These are phyloP conservation scores for Mycena rosella DNA, from an alignment of 768 basidiomycete species.

Conservation along the genomic window DNA sequence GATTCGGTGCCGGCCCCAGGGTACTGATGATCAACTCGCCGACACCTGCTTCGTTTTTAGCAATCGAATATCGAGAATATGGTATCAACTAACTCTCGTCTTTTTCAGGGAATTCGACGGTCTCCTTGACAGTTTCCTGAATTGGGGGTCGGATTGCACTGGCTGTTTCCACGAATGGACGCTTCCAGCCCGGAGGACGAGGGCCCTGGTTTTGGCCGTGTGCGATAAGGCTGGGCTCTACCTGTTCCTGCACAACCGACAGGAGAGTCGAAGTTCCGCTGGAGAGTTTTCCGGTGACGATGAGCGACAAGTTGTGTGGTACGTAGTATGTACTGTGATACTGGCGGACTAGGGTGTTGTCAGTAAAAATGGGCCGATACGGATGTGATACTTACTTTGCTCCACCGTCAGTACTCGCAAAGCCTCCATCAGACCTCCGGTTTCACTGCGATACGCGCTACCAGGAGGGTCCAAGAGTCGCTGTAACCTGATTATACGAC, in stretches of 20 bases:
- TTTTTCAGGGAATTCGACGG: conserved; percentile 95
- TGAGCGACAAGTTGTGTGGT: conserved; percentile 92
- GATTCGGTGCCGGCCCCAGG: conserved; percentile 80
- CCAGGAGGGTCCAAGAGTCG: conserved; percentile 82
- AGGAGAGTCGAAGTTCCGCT: conserved; percentile 82
- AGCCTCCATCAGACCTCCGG: conserved; percentile 95
- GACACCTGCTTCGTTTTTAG: conserved; percentile 55
- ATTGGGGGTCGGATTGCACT: conserved; percentile 75
- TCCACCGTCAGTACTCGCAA: conserved; percentile 87
- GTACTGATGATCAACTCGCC: conserved; percentile 87
- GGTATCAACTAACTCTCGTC: conserved; percentile 76
- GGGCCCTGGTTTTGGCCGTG: conserved; percentile 81
- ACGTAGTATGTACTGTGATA: conserved; percentile 94
- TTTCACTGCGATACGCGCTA: conserved; percentile 96
- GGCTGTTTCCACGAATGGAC: conserved; percentile 92
- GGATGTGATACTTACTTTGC: conserved; percentile 71
- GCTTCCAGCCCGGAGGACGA: conserved; percentile 86
- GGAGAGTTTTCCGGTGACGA: conserved; percentile 90
- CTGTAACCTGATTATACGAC: conserved; percentile 67
- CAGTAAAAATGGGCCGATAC: conserved; percentile 16
- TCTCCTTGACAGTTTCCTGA: conserved; percentile 63
- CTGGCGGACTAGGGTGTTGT: conserved; percentile 72
- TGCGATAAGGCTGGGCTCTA: conserved; percentile 85
- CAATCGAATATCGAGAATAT: neutral
- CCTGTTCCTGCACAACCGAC: conserved; percentile 81